Conservation (phyloP, 179 eudicot genomes). For the Sideroxylon spinosum region DNA sequence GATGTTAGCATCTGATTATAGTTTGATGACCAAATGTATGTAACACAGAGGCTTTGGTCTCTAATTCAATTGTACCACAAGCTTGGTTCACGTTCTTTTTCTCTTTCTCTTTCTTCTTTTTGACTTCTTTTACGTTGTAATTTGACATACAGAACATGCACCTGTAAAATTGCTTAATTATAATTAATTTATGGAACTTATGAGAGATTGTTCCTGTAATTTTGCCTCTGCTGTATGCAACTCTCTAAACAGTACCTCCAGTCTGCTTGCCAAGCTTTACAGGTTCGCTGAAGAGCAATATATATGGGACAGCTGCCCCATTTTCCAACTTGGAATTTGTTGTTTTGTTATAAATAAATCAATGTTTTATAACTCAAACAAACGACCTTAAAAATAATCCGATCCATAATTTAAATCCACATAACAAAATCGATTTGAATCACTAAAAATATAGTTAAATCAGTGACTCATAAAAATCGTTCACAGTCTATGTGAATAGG, state of each 20-base stretch:
- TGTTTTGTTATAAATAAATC: too few relatives aligned
- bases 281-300: too few relatives aligned
- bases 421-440: too few relatives aligned
- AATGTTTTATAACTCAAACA: too few relatives aligned
- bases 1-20: constrained; percentile 16
- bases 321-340: not conserved
- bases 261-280: too few relatives aligned
- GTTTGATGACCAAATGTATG: not conserved
- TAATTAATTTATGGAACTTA: not conserved
- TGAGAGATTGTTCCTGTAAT: not conserved
- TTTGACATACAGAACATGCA: not conserved
- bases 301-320: not conserved
- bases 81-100: not conserved
- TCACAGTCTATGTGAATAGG: too few relatives aligned
- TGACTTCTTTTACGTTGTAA: not conserved
- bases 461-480: too few relatives aligned
- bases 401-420: too few relatives aligned
- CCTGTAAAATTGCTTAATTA: not conserved
- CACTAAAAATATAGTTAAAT: too few relatives aligned
- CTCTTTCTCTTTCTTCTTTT: not conserved
- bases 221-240: not conserved
- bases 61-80: not conserved
- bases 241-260: too few relatives aligned
- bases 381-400: too few relatives aligned
- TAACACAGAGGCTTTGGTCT: not conserved